phyloP scores from a whole-genome alignment of 306 rosid genomes.

The Arachis hypogaea region DNA sequence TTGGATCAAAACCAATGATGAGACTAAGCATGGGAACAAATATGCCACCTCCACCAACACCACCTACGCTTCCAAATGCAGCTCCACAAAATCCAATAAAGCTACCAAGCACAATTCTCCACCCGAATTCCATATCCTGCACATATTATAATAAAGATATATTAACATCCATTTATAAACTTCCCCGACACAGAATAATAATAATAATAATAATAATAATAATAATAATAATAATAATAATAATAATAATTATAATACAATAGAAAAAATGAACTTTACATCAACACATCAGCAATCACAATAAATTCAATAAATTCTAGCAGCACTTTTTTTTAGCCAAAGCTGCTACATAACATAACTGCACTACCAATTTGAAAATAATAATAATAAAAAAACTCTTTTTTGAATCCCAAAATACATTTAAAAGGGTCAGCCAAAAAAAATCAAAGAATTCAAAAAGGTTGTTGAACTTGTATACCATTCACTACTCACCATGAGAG shows the following conservation, averaged over 20 bases:
- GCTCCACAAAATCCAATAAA: conserved; percentile 87
- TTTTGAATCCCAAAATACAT: background rate
- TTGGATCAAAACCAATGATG: conserved; percentile 86
- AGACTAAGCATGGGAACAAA: conserved; percentile 95
- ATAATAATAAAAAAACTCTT: no score
- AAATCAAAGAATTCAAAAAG: background rate
- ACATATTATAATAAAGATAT: background rate
- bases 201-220: background rate
- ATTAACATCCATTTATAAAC: conserved; percentile 22
- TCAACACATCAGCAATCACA: background rate
- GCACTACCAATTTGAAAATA: no score
- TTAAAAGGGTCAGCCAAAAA: background rate
- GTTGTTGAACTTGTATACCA: background rate
- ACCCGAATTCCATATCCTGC: conserved; percentile 88
- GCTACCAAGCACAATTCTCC: conserved; percentile 71
- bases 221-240: no score
- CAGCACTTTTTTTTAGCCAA: conserved; percentile 9
- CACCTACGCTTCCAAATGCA: conserved; percentile 96
- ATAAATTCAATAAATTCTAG: background rate
- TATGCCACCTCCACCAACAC: conserved; percentile 98
- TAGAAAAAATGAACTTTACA: background rate
- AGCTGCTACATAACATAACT: background rate
- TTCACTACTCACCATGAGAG: background rate
- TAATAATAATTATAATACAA: background rate
- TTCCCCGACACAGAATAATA: background rate